Percentiles rank a stretch among this genome's conserved stretches.
Evolutionary conservation across 257 asterid species (phyloP).

Genomic region (Osmanthus fragrans): DNA sequence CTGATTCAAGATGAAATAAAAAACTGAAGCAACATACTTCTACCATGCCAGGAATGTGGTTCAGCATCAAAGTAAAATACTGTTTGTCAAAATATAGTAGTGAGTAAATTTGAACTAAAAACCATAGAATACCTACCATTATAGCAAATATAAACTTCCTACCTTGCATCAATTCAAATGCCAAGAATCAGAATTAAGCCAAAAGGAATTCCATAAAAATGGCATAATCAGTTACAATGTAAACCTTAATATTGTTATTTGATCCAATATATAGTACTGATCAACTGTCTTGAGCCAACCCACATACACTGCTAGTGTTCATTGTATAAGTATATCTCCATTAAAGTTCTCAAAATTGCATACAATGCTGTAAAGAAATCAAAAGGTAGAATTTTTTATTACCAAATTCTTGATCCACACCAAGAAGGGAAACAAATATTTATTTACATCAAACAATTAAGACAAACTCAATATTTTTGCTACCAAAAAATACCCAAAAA

Average conservation of each 20-base stretch:
- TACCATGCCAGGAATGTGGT: neutral
- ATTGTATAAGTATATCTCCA: too few species aligned
- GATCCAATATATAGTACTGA: too few species aligned
- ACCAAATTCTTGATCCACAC: constrained; percentile 12
- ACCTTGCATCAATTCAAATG: too few species aligned
- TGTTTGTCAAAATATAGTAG: neutral
- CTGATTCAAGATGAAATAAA: neutral
- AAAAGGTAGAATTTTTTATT: constrained; percentile 27
- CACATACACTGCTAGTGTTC: too few species aligned
- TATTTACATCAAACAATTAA: constrained; percentile 8
- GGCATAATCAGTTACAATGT: too few species aligned
- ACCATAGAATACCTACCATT: too few species aligned
- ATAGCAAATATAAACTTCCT: too few species aligned
- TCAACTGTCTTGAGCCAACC: too few species aligned
- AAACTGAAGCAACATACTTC: neutral
- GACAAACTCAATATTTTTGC: neutral
- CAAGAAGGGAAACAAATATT: constrained; percentile 8
- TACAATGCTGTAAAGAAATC: constrained; percentile 25
- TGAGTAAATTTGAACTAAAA: neutral
- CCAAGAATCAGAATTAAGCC: too few species aligned
- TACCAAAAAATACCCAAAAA: neutral
- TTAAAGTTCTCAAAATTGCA: constrained; percentile 18
- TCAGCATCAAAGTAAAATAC: neutral
- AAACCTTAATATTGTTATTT: too few species aligned
- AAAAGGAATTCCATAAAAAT: too few species aligned